Conservation (phyloP, 2,329 filamentous ascomycete genomes). For the Uncinocarpus reesii region DNA sequence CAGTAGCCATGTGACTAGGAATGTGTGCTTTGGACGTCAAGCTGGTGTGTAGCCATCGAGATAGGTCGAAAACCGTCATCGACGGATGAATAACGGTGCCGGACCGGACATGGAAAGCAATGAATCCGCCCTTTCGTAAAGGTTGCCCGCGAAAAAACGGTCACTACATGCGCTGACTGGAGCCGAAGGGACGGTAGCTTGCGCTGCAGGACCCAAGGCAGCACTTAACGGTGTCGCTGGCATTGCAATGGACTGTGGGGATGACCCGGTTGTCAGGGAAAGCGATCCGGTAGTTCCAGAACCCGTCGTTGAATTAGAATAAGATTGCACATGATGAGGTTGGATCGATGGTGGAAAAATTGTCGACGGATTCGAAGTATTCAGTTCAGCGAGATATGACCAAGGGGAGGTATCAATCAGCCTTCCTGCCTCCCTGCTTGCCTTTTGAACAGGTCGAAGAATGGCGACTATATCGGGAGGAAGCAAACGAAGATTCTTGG, state of each 20-base stretch:
- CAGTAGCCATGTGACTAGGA: too few species aligned
- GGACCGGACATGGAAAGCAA: conserved; percentile 37
- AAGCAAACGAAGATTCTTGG: conserved; percentile 40
- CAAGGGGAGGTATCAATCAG: conserved; percentile 59
- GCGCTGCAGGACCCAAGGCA: conserved; percentile 77
- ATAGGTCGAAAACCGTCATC: conserved; percentile 18
- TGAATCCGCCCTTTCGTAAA: conserved; percentile 41
- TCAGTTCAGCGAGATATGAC: conserved; percentile 45
- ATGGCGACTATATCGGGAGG: conserved; percentile 59
- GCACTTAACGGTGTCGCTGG: conserved; percentile 85
- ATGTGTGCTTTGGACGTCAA: too few species aligned
- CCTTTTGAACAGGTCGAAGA: conserved; percentile 70
- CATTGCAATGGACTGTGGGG: conserved; percentile 47
- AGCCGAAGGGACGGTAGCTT: conserved; percentile 67
- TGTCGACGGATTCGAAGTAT: conserved; percentile 24
- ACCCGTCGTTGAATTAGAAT: conserved; percentile 17
- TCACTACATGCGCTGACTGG: conserved; percentile 41
- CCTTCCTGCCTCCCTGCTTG: conserved; percentile 67
- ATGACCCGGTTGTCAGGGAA: conserved; percentile 22
- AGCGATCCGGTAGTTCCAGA: conserved; percentile 16
- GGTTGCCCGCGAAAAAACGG: conserved; percentile 41
- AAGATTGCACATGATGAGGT: conserved; percentile 16
- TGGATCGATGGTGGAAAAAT: conserved; percentile 32
- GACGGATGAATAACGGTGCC: conserved; percentile 33
- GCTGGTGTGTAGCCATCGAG: background rate